Percentiles rank a stretch among this genome's conserved stretches.
Conservation (phyloP, 192 early-diverging fungal species). For the Coemansia sp. region DNA sequence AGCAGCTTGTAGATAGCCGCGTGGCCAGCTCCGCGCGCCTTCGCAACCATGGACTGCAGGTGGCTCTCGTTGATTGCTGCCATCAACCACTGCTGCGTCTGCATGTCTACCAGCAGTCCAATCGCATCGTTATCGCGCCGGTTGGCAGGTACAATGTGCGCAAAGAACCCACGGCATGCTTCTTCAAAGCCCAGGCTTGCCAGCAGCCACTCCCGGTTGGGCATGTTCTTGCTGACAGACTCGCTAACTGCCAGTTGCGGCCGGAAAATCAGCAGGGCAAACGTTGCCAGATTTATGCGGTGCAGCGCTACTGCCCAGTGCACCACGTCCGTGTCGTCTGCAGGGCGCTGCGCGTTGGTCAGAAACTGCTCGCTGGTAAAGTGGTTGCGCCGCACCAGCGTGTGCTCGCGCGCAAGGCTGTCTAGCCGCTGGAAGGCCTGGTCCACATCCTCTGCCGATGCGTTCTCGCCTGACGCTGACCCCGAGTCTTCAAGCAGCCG, state of each 20-base stretch:
- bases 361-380: conserved; percentile 35
- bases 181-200: conserved; percentile 26
- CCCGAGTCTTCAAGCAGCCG: background rate
- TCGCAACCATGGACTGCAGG: conserved; percentile 26
- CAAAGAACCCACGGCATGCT: conserved; percentile 25
- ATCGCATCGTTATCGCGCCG: conserved; percentile 19
- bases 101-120: conserved; percentile 38
- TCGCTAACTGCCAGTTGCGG: conserved; percentile 24
- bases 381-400: conserved; percentile 30
- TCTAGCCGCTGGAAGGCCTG: conserved; percentile 11
- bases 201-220: conserved; percentile 29
- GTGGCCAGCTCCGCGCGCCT: conserved; percentile 16
- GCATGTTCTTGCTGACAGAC: conserved; percentile 16
- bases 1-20: conserved; percentile 21
- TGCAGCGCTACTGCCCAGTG: conserved; percentile 31
- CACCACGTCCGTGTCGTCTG: conserved; percentile 16
- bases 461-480: background rate
- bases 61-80: conserved; percentile 35
- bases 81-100: conserved; percentile 44
- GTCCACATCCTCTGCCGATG: background rate
- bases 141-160: conserved; percentile 29
- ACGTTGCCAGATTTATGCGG: conserved; percentile 43
- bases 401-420: conserved; percentile 36
- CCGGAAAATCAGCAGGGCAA: conserved; percentile 30
- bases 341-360: conserved; percentile 15